Evolutionary conservation across 2,329 filamentous ascomycete species (phyloP).

Genomic region (Colletotrichum simmondsii): DNA sequence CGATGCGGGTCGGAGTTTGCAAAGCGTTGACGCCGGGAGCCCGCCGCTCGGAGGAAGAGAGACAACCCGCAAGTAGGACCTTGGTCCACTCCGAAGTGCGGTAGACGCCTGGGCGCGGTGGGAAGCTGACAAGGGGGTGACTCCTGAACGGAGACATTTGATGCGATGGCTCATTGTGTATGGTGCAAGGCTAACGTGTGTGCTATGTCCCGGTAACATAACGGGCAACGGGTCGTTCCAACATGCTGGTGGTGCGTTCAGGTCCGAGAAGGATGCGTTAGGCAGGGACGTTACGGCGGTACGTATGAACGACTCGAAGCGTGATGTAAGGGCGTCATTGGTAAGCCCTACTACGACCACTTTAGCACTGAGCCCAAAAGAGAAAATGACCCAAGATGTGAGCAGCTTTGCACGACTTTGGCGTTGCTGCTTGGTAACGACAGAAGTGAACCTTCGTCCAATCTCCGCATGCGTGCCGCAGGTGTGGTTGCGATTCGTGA

Average conservation of each 20-base stretch:
- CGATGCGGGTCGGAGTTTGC: conserved; percentile 21
- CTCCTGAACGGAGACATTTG: conserved; percentile 13
- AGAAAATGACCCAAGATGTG: background rate
- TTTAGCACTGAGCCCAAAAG: conserved; percentile 15
- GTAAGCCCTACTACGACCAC: conserved; percentile 17
- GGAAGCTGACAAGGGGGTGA: background rate
- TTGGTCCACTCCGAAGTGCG: conserved; percentile 8
- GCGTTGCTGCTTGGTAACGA: conserved; percentile 31
- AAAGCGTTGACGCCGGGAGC: conserved; percentile 19
- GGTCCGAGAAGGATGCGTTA: conserved; percentile 26
- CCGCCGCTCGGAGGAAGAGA: conserved; percentile 20
- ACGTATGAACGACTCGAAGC: background rate
- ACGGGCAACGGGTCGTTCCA: conserved; percentile 7
- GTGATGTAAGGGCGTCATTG: conserved; percentile 22
- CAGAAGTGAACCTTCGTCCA: background rate
- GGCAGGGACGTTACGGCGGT: conserved; percentile 16
- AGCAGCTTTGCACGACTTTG: conserved; percentile 1
- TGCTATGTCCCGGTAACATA: conserved; percentile 23
- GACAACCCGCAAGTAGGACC: background rate
- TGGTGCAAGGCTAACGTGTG: conserved; percentile 11
- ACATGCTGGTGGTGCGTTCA: conserved; percentile 10
- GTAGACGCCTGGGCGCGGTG: conserved; percentile 1
- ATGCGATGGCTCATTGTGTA: conserved; percentile 23
- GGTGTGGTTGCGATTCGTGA: background rate
- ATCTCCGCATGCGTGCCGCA: conserved; percentile 26